Evolutionary conservation across 768 basidiomycete genomes (phyloP).

Genomic region (Amanita polypyramis): DNA sequence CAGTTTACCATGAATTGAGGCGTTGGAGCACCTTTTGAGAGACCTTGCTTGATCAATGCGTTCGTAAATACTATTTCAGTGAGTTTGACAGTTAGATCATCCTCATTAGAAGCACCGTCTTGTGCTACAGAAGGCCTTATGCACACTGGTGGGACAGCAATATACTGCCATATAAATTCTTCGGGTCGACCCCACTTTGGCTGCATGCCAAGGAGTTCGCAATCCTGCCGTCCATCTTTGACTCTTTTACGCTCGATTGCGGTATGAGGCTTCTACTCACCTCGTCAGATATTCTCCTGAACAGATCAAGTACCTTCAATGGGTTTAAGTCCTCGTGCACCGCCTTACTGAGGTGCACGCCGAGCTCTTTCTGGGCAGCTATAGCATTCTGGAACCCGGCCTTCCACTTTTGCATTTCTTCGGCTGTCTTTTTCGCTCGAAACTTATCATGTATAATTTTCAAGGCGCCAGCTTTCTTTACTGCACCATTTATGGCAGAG

Average conservation of each 20-base stretch:
- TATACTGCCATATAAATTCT: constrained; percentile 98
- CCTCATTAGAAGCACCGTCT: constrained; percentile 97
- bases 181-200: constrained; percentile 89
- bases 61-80: constrained; percentile 96
- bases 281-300: constrained; percentile 87
- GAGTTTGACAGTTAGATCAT: constrained; percentile 94
- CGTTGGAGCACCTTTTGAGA: constrained; percentile 81
- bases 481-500: constrained; percentile 84
- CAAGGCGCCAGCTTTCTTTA: constrained; percentile 91
- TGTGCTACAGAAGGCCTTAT: constrained; percentile 96
- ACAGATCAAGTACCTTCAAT: constrained; percentile 85
- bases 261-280: constrained; percentile 26
- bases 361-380: constrained; percentile 81
- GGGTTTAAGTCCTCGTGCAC: constrained; percentile 92
- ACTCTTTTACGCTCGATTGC: neutral
- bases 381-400: constrained; percentile 72
- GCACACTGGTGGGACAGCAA: constrained; percentile 95
- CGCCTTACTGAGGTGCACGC: constrained; percentile 76
- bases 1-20: constrained; percentile 73
- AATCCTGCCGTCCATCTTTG: constrained; percentile 48
- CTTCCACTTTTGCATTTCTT: constrained; percentile 84
- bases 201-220: constrained; percentile 85
- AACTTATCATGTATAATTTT: constrained; percentile 99
- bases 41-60: constrained; percentile 81
- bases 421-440: constrained; percentile 84